phyloP scores from a whole-genome alignment of 805 yeast species.

The Schwanniomyces polymorphus region DNA sequence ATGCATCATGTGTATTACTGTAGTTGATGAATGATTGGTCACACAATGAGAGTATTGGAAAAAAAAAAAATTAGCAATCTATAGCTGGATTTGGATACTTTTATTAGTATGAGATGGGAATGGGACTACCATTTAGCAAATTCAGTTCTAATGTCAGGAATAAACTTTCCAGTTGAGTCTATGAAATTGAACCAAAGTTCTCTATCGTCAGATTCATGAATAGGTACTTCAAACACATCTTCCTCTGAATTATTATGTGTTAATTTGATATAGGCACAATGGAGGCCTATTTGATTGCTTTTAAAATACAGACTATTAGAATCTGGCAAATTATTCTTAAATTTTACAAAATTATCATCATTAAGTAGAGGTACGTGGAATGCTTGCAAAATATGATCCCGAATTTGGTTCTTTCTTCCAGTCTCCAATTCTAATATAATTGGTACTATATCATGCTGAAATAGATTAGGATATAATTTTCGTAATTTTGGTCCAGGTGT shows the following conservation, averaged over 20 bases:
- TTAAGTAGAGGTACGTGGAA: constrained; percentile 18
- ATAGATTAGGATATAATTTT: constrained; percentile 13
- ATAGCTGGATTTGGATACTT: no score
- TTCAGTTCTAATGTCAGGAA: constrained; percentile 6
- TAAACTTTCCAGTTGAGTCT: constrained; percentile 7
- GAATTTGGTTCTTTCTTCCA: constrained; percentile 24
- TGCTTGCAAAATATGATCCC: constrained; percentile 21
- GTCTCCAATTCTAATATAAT: constrained; percentile 17
- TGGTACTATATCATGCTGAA: constrained; percentile 13
- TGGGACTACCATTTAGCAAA: constrained; percentile 1
- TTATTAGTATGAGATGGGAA: not conserved
- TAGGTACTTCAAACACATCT: constrained; percentile 5
- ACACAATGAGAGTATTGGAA: no score
- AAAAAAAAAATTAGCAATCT: no score
- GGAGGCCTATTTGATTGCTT: constrained; percentile 22
- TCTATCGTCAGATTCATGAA: constrained; percentile 4
- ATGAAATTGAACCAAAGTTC: constrained; percentile 14
- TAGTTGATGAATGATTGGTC: no score
- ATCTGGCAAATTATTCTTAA: constrained; percentile 10
- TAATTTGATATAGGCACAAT: constrained; percentile 14
- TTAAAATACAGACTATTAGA: constrained; percentile 15
- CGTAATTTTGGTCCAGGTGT: constrained; percentile 3
- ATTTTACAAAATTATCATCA: constrained; percentile 19
- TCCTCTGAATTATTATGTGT: not conserved
- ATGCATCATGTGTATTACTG: no score